Conservation (phyloP, 2,329 filamentous ascomycete species). For the Neonectria magnoliae region DNA sequence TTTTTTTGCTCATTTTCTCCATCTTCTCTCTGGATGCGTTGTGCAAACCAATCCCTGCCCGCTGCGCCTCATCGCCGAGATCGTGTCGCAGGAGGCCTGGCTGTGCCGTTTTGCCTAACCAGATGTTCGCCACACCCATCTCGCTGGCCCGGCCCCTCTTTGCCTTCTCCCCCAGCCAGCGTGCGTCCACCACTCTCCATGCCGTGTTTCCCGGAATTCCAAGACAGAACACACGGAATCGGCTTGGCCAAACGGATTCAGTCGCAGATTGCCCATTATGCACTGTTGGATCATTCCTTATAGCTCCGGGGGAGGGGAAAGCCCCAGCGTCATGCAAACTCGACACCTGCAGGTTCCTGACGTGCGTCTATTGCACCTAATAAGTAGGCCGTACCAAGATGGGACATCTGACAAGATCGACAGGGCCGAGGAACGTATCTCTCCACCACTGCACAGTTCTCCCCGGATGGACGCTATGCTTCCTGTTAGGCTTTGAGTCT, state of each 20-base stretch:
- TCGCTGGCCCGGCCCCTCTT: background rate
- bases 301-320: background rate
- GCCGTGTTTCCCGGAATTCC: background rate
- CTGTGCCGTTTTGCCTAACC: constrained; percentile 7
- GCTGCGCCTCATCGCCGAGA: constrained; percentile 11
- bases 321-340: background rate
- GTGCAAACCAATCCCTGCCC: background rate
- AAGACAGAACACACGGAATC: background rate
- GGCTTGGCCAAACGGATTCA: background rate
- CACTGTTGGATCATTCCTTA: background rate
- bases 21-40: background rate
- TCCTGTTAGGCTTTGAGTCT: too few species aligned
- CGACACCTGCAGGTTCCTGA: background rate
- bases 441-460: background rate
- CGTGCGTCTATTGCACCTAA: background rate
- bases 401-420: background rate
- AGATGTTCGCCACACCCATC: constrained; percentile 11
- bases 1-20: background rate
- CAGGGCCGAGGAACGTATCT: background rate
- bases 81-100: constrained; percentile 11
- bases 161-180: background rate
- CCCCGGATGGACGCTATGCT: background rate
- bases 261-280: background rate
- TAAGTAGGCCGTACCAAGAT: too few species aligned
- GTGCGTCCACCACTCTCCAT: background rate